phyloP scores from a whole-genome alignment of 2,329 filamentous ascomycete genomes.

The Raffaelea deltoideospora region DNA sequence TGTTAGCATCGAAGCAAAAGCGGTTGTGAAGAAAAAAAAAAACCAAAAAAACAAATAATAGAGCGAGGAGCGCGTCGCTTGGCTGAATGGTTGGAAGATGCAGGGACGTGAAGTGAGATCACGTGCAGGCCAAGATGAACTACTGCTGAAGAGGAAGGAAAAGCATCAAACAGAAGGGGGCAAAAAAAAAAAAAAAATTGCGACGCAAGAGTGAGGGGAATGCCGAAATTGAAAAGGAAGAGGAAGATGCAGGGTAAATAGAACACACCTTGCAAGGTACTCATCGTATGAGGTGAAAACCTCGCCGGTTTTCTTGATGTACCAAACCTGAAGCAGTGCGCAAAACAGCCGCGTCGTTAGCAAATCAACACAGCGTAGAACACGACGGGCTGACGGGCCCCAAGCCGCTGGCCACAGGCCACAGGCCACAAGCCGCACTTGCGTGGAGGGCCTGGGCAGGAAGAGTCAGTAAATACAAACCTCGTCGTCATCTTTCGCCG shows the following conservation, averaged over 20 bases:
- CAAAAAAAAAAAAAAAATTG: background rate
- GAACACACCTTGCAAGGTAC: slow-evolving; percentile 63
- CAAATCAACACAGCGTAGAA: slow-evolving; percentile 6
- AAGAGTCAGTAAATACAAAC: slow-evolving; percentile 30
- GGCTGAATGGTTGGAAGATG: slow-evolving; percentile 13
- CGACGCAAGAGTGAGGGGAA: too few relatives aligned
- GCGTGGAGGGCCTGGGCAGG: background rate
- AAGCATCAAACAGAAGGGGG: background rate
- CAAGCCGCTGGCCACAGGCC: background rate
- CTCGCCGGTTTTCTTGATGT: slow-evolving; percentile 80
- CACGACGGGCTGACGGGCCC: too few relatives aligned
- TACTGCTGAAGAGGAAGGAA: background rate
- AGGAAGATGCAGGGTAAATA: too few relatives aligned
- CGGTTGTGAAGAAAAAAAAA: too few relatives aligned
- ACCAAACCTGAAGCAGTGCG: slow-evolving; percentile 54
- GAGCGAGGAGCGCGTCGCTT: slow-evolving; percentile 75
- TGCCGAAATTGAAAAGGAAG: background rate
- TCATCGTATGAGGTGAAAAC: slow-evolving; percentile 79
- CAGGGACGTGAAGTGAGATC: background rate
- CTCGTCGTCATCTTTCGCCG: slow-evolving; percentile 69
- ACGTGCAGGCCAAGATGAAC: background rate
- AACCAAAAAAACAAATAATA: slow-evolving; percentile 55
- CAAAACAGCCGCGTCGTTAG: slow-evolving; percentile 5
- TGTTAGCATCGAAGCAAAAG: slow-evolving; percentile 15
- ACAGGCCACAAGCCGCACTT: slow-evolving; percentile 1